Conservation (phyloP, 2,329 filamentous ascomycete species). For the Penicillium sp. region DNA sequence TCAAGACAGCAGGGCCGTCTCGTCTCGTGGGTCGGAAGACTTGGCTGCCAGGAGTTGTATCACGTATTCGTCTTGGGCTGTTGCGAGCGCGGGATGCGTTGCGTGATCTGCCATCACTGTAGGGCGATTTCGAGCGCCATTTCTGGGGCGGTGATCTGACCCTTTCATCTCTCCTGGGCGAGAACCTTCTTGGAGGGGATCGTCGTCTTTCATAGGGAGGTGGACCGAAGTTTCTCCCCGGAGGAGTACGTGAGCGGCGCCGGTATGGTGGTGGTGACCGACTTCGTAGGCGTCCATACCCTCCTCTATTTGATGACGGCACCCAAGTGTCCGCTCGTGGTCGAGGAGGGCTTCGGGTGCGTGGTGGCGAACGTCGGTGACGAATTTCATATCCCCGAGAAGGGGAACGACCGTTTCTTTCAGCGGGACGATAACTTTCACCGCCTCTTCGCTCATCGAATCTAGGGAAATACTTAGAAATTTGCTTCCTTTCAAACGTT, state of each 20-base stretch:
- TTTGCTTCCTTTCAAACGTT: neutral
- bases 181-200: slow-evolving; percentile 41
- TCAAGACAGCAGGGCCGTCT: slow-evolving; percentile 32
- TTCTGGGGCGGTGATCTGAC: slow-evolving; percentile 38
- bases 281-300: slow-evolving; percentile 40
- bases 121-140: slow-evolving; percentile 44
- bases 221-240: slow-evolving; percentile 35
- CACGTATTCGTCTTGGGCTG: slow-evolving; percentile 36
- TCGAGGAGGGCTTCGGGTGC: slow-evolving; percentile 40
- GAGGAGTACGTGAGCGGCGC: slow-evolving; percentile 44
- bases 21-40: slow-evolving; percentile 34
- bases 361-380: slow-evolving; percentile 37
- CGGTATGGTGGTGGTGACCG: slow-evolving; percentile 43
- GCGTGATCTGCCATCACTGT: slow-evolving; percentile 30
- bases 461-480: slow-evolving; percentile 23
- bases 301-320: slow-evolving; percentile 32
- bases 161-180: slow-evolving; percentile 41
- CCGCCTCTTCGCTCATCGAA: slow-evolving; percentile 44
- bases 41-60: slow-evolving; percentile 37
- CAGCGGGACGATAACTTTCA: slow-evolving; percentile 44
- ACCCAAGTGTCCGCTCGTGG: slow-evolving; percentile 44
- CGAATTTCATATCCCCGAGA: slow-evolving; percentile 36
- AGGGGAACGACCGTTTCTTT: slow-evolving; percentile 32
- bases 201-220: slow-evolving; percentile 35
- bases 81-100: slow-evolving; percentile 33